Base-by-base conservation (phyloP, 75 land plant genomes). In the Cryptomeria japonica region DNA sequence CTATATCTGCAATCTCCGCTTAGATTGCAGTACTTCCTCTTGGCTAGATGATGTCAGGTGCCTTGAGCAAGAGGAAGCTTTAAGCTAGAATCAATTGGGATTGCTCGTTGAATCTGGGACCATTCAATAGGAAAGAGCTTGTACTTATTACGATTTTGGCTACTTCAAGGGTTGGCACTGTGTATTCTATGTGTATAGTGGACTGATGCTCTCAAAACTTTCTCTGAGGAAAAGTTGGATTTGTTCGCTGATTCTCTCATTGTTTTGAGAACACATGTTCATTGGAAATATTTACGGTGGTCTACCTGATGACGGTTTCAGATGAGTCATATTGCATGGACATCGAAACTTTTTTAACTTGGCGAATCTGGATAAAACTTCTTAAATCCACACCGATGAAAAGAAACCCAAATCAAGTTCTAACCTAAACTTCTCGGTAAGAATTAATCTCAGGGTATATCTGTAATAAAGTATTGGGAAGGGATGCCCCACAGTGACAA, bases 81-180 rank as follows among this genome's bases (percentile, higher is more conserved):
- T 87, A 95, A 68, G 87, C 89, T 31, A 90, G 95, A 0, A 70
- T 87, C 0, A 85, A 36, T 56, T 89, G 56, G 86, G 92, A 88
- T 77, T 93, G 93, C 84, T 75, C 85, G 6, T 46, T 92, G 73
- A 95, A 95, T 72, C 93, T 93, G 0, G 94, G 96, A 16, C 96
- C 94, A 0, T 95, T 95, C 46, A 95, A 93, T 55, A 56, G 90
- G 53, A 91, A 95, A 86, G 96, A 95, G 87, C 96, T 94, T 86
- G 96, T 95, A 31, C 88, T 95, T 73, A 93, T 95, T n/a, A 94
- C 94, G 11, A 90, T 94, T 2, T 93, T 95, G 47, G 95, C 95
- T 9, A 90, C 92, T 79, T 85, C 93, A 2, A 93, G 96, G 22
- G 91, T 93, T 2, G 89, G 91, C 34, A 78, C 79, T 47, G 94